Percentiles rank a stretch among this genome's conserved stretches.
Conservation (phyloP, 805 yeast genomes). For the Cyberlindnera galapagoensis region DNA sequence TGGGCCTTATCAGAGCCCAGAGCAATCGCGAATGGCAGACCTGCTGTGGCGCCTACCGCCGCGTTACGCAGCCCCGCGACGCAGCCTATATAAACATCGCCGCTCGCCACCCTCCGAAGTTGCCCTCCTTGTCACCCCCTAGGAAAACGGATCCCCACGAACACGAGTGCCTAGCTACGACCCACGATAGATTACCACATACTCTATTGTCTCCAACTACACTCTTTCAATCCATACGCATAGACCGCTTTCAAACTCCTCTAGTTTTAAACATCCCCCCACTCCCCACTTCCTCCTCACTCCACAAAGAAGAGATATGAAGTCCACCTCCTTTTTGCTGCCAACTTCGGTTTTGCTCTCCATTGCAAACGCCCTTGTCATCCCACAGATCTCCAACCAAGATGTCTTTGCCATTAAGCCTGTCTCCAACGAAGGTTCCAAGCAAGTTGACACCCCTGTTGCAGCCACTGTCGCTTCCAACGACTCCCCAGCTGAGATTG, state of each 20-base stretch:
- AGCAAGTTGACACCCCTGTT: slow-evolving; percentile 6
- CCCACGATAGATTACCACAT: too few relatives aligned
- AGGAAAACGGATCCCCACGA: too few relatives aligned
- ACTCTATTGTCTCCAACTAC: not conserved
- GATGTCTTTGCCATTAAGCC: slow-evolving; percentile 28
- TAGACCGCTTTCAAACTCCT: too few relatives aligned
- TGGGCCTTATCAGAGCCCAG: too few relatives aligned
- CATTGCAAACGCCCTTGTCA: slow-evolving; percentile 48
- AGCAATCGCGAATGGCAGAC: too few relatives aligned
- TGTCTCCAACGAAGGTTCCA: slow-evolving; percentile 7
- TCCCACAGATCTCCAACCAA: slow-evolving; percentile 46
- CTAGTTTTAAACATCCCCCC: not conserved
- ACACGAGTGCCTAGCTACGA: too few relatives aligned
- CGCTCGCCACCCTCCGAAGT: too few relatives aligned
- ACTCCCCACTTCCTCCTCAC: not conserved
- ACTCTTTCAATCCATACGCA: too few relatives aligned
- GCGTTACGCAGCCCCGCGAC: too few relatives aligned
- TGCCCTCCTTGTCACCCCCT: too few relatives aligned
- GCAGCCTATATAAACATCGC: too few relatives aligned
- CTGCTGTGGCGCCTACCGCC: too few relatives aligned
- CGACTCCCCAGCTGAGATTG: slow-evolving; percentile 15
- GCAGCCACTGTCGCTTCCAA: slow-evolving; percentile 11
- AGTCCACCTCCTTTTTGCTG: slow-evolving; percentile 22
- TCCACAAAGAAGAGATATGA: slow-evolving; percentile 16
- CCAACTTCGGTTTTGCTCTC: slow-evolving; percentile 32